Conservation (phyloP, 148 eudicot genomes). For the Cornus florida region DNA sequence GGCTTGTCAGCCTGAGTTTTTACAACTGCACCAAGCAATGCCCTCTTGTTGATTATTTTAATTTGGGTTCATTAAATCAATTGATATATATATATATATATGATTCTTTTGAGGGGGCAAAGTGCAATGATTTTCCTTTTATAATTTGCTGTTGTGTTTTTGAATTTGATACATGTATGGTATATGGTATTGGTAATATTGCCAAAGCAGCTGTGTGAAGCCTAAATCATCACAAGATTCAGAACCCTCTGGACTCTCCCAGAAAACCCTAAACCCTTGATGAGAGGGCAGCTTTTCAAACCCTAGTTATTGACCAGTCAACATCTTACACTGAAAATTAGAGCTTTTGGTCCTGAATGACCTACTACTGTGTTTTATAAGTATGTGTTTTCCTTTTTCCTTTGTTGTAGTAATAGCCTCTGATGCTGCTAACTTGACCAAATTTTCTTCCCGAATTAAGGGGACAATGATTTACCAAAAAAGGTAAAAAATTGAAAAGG, state of each 20-base stretch:
- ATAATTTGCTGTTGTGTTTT: no score
- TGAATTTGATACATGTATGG: not conserved
- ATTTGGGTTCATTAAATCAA: no score
- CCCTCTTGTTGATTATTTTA: no score
- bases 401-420: not conserved
- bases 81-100: no score
- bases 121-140: no score
- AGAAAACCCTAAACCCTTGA: conserved; percentile 24
- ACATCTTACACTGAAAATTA: conserved; percentile 28
- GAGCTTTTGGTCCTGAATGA: conserved; percentile 5
- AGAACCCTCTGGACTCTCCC: not conserved
- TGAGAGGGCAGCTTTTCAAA: conserved; percentile 24
- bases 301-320: conserved; percentile 33
- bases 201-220: conserved; percentile 20
- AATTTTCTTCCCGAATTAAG: not conserved
- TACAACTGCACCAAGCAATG: no score
- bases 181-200: conserved; percentile 1
- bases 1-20: no score
- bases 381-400: not conserved
- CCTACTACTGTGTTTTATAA: conserved; percentile 4
- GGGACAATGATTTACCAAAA: not conserved
- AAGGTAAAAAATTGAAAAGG: not conserved
- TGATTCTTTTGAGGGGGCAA: no score
- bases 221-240: conserved; percentile 10
- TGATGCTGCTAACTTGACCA: not conserved